Evolutionary conservation across 2,329 filamentous ascomycete genomes (phyloP).

Genomic region (Golovinomyces cichoracearum): DNA sequence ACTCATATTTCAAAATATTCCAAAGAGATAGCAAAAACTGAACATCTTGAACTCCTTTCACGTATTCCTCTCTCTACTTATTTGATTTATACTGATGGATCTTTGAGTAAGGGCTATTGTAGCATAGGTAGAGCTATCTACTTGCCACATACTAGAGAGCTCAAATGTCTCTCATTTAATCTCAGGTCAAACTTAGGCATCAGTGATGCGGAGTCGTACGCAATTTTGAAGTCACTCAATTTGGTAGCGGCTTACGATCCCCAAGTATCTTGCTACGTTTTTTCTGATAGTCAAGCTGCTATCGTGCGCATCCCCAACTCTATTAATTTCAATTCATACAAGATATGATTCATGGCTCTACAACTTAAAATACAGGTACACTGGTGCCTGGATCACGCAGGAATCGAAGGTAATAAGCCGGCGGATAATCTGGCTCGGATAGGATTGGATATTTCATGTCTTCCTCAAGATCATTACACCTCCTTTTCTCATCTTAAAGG

Average conservation of each 20-base stretch:
- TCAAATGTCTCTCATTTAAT: background rate
- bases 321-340: background rate
- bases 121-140: background rate
- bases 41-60: background rate
- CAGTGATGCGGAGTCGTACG: background rate
- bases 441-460: background rate
- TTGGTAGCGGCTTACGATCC: background rate
- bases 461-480: background rate
- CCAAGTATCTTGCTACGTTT: background rate
- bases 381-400: background rate
- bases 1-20: background rate
- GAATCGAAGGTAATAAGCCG: background rate
- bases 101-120: background rate
- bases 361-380: background rate
- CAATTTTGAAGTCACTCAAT: background rate
- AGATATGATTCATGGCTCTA: background rate
- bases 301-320: background rate
- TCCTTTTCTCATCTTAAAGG: background rate
- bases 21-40: background rate
- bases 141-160: background rate
- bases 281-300: background rate
- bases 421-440: background rate
- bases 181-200: background rate
- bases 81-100: background rate
- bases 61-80: background rate